Base-by-base conservation (phyloP, 2,329 filamentous ascomycete genomes). In the Botryotinia globosa region DNA sequence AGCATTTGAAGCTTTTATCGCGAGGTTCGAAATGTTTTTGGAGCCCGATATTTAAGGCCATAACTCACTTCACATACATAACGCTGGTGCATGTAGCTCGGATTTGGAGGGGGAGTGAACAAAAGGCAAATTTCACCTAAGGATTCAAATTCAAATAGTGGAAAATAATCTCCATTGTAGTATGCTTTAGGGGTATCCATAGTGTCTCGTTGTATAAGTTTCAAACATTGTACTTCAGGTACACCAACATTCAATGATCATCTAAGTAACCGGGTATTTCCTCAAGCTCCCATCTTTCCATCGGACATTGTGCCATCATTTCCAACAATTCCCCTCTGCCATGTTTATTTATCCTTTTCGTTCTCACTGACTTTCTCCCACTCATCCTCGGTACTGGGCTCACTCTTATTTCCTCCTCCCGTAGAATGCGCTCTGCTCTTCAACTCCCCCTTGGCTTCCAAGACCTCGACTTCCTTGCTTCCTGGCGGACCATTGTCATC, bases 361-460 rank as follows among this genome's bases (percentile, higher is more conserved):
- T 86, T 88, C 81, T 92, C 92, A 34, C 93, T 94, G 6, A 98
- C 92, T 85, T 96, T 97, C 85, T 98, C 95, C 95, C 95, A 98
- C 83, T 98, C 95, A 80, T 95, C 95, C 83, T 98, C 95, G 7
- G 94, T 98, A 82, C 94, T 95, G n/a, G 84, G 81, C 69, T 87
- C 85, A 74, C 84, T 85, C 81, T 86, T 88, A 37, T 83, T 84
- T 54, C 84, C 85, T 68, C 83, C 81, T 65, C 81, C 77, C 22
- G 3, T 37, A 22, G 62, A n/a, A 62, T 77, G 73, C 77, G 78
- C 72, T 42, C 78, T 75, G 59, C 76, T 78, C 65, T 76, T 80
- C 59, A 81, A 69, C 56, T 79, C 75, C n/a, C 77, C 78, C n/a
- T 48, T 75, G 14, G 14, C 62, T 39, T 79, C 76, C 48, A 78